Evolutionary conservation across 228 moss, liverwort and hornwort species (phyloP).

Genomic region (Sphagnum magellanicum): DNA sequence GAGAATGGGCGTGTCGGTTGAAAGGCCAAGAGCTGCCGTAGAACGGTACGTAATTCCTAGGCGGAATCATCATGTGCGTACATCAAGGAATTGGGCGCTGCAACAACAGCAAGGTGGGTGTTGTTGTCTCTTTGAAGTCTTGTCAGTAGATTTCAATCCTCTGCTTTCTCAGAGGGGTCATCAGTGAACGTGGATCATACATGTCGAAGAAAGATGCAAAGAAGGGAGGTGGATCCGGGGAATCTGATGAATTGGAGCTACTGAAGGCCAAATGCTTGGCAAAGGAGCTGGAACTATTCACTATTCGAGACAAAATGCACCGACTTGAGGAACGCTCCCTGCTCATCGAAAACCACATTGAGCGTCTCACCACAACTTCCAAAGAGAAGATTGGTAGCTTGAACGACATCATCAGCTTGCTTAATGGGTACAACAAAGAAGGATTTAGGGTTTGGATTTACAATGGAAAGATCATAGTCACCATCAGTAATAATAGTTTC

Average conservation of each 20-base stretch:
- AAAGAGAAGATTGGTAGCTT: conserved; percentile 48
- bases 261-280: conserved; percentile 46
- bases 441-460: too few relatives aligned
- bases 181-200: not conserved
- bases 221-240: conserved; percentile 14
- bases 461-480: too few relatives aligned
- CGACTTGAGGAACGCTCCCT: conserved; percentile 61
- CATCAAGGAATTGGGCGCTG: too few relatives aligned
- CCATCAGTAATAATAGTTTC: too few relatives aligned
- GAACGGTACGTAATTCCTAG: too few relatives aligned
- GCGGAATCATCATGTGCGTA: too few relatives aligned
- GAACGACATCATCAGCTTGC: conserved; percentile 54
- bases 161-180: not conserved
- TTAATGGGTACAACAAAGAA: conserved; percentile 30
- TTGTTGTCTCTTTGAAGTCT: not conserved
- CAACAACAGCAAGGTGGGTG: too few relatives aligned
- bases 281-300: conserved; percentile 60
- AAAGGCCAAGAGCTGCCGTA: too few relatives aligned
- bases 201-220: conserved; percentile 21
- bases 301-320: conserved; percentile 59
- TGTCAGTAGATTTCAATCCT: not conserved
- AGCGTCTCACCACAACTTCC: conserved; percentile 34
- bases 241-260: conserved; percentile 45
- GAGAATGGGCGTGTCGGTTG: too few relatives aligned
- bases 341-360: conserved; percentile 37